These are phyloP conservation scores for Hemerocallis citrina DNA, from an alignment of 106 monocot genomes.

Conservation along the genomic window DNA sequence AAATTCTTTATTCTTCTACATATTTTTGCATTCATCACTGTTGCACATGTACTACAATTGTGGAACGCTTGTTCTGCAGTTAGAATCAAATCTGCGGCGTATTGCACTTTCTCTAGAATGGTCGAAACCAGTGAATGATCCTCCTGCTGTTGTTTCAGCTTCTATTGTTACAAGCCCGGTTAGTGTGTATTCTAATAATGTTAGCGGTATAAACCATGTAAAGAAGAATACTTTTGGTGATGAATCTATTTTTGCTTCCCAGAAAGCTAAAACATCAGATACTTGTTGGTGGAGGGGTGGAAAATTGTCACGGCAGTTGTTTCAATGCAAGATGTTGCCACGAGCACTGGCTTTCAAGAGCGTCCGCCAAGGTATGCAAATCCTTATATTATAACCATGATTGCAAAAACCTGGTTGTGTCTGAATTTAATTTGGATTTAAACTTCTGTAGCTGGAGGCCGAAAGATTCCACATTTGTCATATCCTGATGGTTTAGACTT, in stretches of 20 bases:
- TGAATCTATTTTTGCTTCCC: conserved; percentile 10
- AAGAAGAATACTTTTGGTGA: conserved; percentile 33
- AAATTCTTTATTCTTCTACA: neutral
- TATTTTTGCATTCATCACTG: neutral
- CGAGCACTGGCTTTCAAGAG: conserved; percentile 48
- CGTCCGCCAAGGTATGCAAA: conserved; percentile 74
- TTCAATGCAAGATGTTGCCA: conserved; percentile 82
- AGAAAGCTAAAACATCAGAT: conserved; percentile 26
- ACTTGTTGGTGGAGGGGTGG: conserved; percentile 97
- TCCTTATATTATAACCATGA: neutral
- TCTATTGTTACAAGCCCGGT: conserved; percentile 31
- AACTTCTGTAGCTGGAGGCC: conserved; percentile 73
- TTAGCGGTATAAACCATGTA: conserved; percentile 32
- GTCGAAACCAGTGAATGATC: conserved; percentile 62
- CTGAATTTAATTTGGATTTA: conserved; percentile 13
- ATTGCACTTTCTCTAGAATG: conserved; percentile 73
- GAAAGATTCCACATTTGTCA: conserved; percentile 57
- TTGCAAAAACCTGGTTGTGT: neutral
- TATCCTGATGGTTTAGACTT: conserved; percentile 76
- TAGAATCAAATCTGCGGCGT: conserved; percentile 80
- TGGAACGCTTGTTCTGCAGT: conserved; percentile 36
- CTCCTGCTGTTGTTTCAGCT: conserved; percentile 54
- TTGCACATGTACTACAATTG: neutral
- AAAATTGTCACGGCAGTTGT: conserved; percentile 64
- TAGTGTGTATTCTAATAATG: conserved; percentile 19